Base-by-base conservation (phyloP, 192 early-diverging fungal species). In the Phycomyces blakesleeanus region DNA sequence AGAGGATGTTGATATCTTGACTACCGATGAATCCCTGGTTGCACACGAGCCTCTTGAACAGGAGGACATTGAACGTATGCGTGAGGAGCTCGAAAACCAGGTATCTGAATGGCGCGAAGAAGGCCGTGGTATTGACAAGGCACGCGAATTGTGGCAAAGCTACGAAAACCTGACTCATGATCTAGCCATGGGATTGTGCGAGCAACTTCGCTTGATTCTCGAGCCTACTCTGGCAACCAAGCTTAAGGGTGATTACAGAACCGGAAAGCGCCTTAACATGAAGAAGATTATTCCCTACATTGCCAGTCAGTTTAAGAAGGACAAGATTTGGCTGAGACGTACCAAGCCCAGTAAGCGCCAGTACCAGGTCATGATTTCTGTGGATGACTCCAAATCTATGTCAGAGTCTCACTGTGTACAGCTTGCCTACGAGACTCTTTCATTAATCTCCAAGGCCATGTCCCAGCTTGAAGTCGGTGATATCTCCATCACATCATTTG, bases 241-340 rank as follows among this genome's bases (percentile, higher is more conserved):
- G 76, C 84, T 99, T 55, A 91, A 90, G 65, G 97, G 97, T 49
- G 97, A 99, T 81, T 99, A 97, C 73, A 84, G 91, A 41, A 97
- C 94, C 34, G 97, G 97, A 58, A 99, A 99, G 76, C 89, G 97
- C 9, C 87, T 99, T 24, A 99, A 97, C 76, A 98, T 99, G 97
- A 91, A 95, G 67, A 96, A 94, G 76, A 94, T 99, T 53, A 97
- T 99, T 70, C 94, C 97, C 12, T 99, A 99, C 64, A 98, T 99
- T 81, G 97, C 97, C 8, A 90, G 87, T 42, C 89, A 96, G 72
- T 99, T 96, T 85, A 97, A 95, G 79, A 99, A 99, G 78, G 97
- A 99, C 78, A 99, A 99, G 82, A 99, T 99, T 67, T 99, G 97
- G 97, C 76, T 99, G 60, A 85, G 95, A 9, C 87, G 97, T 51